A percentile compares a stretch with the other conserved stretches of the same genome.
phyloP scores from a whole-genome alignment of 176 grass and related monocot species.

The Chrysopogon serrulatus region DNA sequence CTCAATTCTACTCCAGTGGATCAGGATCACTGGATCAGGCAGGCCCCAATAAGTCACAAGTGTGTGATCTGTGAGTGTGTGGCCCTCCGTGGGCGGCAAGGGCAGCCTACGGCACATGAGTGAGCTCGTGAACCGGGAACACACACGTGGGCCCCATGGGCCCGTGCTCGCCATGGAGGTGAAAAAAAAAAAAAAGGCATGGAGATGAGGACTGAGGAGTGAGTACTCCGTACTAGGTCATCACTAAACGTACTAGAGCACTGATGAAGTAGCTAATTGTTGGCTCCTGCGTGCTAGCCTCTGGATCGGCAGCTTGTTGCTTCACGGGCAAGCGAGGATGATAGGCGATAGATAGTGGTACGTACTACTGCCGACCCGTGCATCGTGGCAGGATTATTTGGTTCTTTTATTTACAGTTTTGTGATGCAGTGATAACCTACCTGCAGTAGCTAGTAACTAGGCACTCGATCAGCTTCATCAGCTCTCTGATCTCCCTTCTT shows the following conservation, averaged over 20 bases:
- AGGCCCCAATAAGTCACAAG: too few species aligned
- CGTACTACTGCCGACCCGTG: not conserved
- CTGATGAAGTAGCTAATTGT: not conserved
- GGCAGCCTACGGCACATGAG: not conserved
- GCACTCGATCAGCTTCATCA: too few species aligned
- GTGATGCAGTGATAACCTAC: too few species aligned
- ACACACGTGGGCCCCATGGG: not conserved
- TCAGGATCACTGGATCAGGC: too few species aligned
- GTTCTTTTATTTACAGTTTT: not conserved
- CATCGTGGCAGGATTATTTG: not conserved
- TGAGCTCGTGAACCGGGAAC: not conserved
- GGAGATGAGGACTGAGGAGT: too few species aligned
- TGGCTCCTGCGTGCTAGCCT: not conserved
- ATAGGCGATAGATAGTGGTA: not conserved
- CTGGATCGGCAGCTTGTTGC: not conserved
- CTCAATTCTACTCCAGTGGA: not conserved
- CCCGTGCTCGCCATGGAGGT: not conserved
- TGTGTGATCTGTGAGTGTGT: not conserved
- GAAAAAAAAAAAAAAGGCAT: not conserved
- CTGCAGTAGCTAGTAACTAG: too few species aligned
- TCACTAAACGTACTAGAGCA: not conserved
- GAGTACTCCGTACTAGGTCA: not conserved
- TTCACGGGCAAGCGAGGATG: constrained; percentile 36
- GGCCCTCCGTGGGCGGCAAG: not conserved
- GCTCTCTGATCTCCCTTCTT: too few species aligned